Base-by-base conservation (phyloP, 73 alveolate species). In the Stentor coeruleus region DNA sequence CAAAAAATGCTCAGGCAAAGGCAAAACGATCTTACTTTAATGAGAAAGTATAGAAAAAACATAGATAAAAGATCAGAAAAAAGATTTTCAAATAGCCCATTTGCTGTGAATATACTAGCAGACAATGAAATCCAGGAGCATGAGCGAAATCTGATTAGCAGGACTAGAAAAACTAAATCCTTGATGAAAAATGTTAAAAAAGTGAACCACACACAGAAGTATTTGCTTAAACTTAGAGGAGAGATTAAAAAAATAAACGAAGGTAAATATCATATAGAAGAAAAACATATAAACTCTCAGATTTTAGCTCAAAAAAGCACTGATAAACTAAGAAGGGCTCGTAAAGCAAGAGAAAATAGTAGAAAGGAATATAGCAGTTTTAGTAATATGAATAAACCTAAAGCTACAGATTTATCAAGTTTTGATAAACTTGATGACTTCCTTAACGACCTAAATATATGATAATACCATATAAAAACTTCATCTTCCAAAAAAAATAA, bases 181-280 rank as follows among this genome's bases (percentile, higher is more conserved):
- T 20, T 49, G 6, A 49, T 6, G 28, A 49, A 49, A 49, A 49
- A 49, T 20, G 28, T 49, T 49, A 49, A 49, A 49, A 49, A 49
- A 49, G 66, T 6, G 6, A 49, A 20, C 28, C 28, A 49, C 6
- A 49, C 66, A 11, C 20, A 20, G 6, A 20, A 20, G 66, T 49
- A 49, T 49, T 49, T 49, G 66, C 6, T 11, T 11, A 49, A 49
- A 49, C 20, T 49, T 6, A 49, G 66, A 49, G 28, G 20, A 20
- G 66, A 49, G 20, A 49, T 49, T 49, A 49, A 20, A 20, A 49
- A 49, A 49, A 20, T 49, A 11, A 49, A 20, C 20, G 66, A 49
- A 49, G 20, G 66, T 49, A 3, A 74, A 3, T 36, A 84, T 11
- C 77, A 84, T 58, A 40, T 84, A 66, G 66, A 20, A 20, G 66